Evolutionary conservation across 208 protist species (phyloP).

Genomic region (Blechomonas ayalai): DNA sequence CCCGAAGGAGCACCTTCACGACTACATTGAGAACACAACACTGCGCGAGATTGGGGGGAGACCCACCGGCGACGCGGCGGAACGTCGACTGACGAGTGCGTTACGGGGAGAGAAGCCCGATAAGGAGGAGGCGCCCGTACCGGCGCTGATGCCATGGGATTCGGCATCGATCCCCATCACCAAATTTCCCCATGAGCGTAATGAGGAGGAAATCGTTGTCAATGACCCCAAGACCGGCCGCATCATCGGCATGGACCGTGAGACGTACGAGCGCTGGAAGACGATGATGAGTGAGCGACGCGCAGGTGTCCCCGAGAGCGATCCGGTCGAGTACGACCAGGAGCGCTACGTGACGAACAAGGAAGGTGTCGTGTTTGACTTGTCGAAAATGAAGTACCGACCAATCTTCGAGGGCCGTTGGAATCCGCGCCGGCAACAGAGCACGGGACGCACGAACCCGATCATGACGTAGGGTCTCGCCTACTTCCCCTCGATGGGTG

Average conservation of each 20-base stretch:
- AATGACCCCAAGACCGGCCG: conserved; percentile 84
- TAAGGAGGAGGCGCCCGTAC: conserved; percentile 42
- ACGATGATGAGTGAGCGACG: conserved; percentile 79
- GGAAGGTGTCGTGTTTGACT: conserved; percentile 78
- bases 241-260: conserved; percentile 81
- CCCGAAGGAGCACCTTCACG: conserved; percentile 76
- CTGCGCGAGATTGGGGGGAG: conserved; percentile 69
- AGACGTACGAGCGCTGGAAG: conserved; percentile 78
- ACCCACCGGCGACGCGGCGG: conserved; percentile 41
- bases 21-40: conserved; percentile 87
- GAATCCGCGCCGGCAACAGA: conserved; percentile 74
- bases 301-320: conserved; percentile 51
- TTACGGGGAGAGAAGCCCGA: conserved; percentile 11
- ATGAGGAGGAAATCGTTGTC: conserved; percentile 81
- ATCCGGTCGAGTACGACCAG: conserved; percentile 86
- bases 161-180: conserved; percentile 79
- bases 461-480: conserved; percentile 84
- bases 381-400: conserved; percentile 84
- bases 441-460: conserved; percentile 77
- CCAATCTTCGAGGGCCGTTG: conserved; percentile 82
- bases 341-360: conserved; percentile 86
- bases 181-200: conserved; percentile 79
- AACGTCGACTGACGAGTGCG: conserved; percentile 34
- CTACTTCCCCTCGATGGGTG: no score
- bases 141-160: conserved; percentile 74